Conservation (phyloP, 352 stramenopile species). For the Discostella stelligera region DNA sequence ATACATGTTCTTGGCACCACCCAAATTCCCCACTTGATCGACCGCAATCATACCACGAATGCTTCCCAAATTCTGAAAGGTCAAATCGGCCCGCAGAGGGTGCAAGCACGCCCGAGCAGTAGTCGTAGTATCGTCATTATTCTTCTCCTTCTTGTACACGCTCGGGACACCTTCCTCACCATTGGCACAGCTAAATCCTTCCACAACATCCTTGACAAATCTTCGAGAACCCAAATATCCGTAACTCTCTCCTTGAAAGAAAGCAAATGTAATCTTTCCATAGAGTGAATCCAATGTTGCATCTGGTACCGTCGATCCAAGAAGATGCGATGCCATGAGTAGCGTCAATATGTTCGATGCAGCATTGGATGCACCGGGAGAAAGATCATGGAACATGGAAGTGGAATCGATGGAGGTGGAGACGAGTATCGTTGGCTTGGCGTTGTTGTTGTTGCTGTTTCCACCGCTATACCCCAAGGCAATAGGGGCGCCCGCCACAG, state of each 20-base stretch:
- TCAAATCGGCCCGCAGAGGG: conserved; percentile 67
- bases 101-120: conserved; percentile 63
- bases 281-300: conserved; percentile 54
- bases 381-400: conserved; percentile 75
- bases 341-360: conserved; percentile 71
- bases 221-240: conserved; percentile 67
- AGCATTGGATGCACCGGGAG: conserved; percentile 63
- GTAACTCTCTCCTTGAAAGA: conserved; percentile 77
- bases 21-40: conserved; percentile 71
- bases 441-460: conserved; percentile 25
- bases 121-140: conserved; percentile 34
- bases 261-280: conserved; percentile 70
- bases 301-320: conserved; percentile 62
- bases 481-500: conserved; percentile 54
- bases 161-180: conserved; percentile 48
- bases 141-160: conserved; percentile 33
- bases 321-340: conserved; percentile 68
- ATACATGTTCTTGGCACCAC: conserved; percentile 56
- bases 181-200: conserved; percentile 58
- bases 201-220: conserved; percentile 71
- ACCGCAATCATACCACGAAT: conserved; percentile 76
- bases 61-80: conserved; percentile 66
- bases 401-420: conserved; percentile 70
- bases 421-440: conserved; percentile 56
- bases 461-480: conserved; percentile 5